Percentiles rank a stretch among this genome's conserved stretches.
phyloP scores from a whole-genome alignment of 2,329 filamentous ascomycete species.

The Botrytis fabae region DNA sequence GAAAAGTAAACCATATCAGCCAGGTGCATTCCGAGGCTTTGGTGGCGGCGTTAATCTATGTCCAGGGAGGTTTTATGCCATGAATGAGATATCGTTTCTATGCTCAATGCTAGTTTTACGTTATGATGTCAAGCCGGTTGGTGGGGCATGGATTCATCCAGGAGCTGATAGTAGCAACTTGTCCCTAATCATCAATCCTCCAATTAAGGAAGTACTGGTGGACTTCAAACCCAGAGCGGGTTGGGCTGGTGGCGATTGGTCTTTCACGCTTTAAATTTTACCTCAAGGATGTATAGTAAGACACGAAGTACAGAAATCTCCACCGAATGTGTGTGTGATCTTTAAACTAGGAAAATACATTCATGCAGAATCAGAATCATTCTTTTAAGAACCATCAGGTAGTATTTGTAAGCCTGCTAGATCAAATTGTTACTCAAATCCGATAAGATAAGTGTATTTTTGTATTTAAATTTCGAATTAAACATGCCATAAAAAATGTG shows the following conservation, averaged over 20 bases:
- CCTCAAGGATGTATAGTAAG: background rate
- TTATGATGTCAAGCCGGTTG: background rate
- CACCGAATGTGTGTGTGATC: background rate
- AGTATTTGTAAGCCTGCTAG: too few relatives aligned
- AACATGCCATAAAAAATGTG: too few relatives aligned
- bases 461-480: too few relatives aligned
- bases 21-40: constrained; percentile 10
- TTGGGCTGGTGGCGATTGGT: constrained; percentile 3
- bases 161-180: background rate
- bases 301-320: background rate
- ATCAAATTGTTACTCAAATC: too few relatives aligned
- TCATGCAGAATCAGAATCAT: too few relatives aligned
- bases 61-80: constrained; percentile 10
- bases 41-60: constrained; percentile 14
- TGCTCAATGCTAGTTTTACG: background rate
- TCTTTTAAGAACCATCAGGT: too few relatives aligned
- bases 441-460: too few relatives aligned
- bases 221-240: constrained; percentile 1
- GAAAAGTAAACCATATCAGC: background rate
- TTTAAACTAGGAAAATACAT: too few relatives aligned
- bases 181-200: constrained; percentile 2
- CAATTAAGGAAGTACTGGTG: background rate
- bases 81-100: constrained; percentile 1
- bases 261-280: constrained; percentile 6
- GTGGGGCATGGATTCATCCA: background rate